phyloP scores from a whole-genome alignment of 257 asterid genomes.

The Verbena officinalis region DNA sequence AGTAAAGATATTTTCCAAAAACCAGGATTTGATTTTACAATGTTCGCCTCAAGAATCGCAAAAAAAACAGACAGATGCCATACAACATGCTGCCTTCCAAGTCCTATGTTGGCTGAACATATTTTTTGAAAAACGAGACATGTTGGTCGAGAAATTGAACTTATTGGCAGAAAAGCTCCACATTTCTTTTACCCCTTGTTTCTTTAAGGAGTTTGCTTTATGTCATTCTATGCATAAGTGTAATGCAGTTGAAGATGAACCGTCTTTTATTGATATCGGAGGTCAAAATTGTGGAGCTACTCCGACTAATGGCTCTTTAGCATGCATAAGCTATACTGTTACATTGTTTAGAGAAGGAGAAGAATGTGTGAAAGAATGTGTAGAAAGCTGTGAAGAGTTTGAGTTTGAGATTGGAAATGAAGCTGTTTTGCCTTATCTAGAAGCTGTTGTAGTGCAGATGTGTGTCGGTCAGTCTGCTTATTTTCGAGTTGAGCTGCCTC shows the following conservation, averaged over 20 bases:
- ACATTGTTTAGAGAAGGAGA: conserved; percentile 55
- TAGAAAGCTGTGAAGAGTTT: conserved; percentile 85
- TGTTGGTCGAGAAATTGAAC: conserved; percentile 48
- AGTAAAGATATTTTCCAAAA: conserved; percentile 61
- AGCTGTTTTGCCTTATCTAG: conserved; percentile 68
- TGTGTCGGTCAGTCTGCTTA: conserved; percentile 74
- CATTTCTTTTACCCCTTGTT: conserved; percentile 51
- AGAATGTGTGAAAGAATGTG: conserved; percentile 54
- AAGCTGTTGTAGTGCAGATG: conserved; percentile 71
- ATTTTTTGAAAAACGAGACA: conserved; percentile 51
- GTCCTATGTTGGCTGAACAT: conserved; percentile 72
- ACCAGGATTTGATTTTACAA: conserved; percentile 57
- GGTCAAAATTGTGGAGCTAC: conserved; percentile 55
- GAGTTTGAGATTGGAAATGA: conserved; percentile 92
- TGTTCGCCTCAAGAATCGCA: conserved; percentile 70
- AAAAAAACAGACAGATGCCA: conserved; percentile 70
- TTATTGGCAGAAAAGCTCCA: conserved; percentile 51
- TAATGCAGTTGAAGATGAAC: conserved; percentile 5
- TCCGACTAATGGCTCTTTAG: conserved; percentile 73
- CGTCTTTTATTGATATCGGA: conserved; percentile 15
- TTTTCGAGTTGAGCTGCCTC: conserved; percentile 63
- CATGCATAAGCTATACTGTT: conserved; percentile 61
- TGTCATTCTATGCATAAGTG: conserved; percentile 50
- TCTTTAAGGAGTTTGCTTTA: conserved; percentile 48
- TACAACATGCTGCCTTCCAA: conserved; percentile 69